Evolutionary conservation across 2,329 filamentous ascomycete species (phyloP).

Genomic region (Talaromyces rugulosus): DNA sequence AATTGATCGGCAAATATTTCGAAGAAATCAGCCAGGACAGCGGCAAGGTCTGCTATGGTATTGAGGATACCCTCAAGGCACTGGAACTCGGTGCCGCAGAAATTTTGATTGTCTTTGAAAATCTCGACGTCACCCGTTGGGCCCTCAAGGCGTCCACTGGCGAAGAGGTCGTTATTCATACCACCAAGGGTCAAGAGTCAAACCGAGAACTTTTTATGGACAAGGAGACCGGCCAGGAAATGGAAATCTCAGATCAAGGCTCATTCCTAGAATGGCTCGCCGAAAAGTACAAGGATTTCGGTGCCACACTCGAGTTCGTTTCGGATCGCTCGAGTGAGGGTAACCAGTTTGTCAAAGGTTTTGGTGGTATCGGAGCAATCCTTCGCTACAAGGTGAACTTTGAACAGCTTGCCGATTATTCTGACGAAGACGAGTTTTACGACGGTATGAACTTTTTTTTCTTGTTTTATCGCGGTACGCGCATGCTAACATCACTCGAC

Average conservation of each 20-base stretch:
- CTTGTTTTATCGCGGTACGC: slow-evolving; percentile 5
- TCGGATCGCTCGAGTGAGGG: slow-evolving; percentile 96
- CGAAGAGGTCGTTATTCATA: slow-evolving; percentile 72
- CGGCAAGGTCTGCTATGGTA: slow-evolving; percentile 94
- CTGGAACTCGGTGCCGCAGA: slow-evolving; percentile 93
- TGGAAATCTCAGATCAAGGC: slow-evolving; percentile 83
- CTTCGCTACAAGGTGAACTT: slow-evolving; percentile 99
- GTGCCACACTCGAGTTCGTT: slow-evolving; percentile 92
- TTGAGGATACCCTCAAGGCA: slow-evolving; percentile 96
- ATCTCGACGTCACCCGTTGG: slow-evolving; percentile 92
- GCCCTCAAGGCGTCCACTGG: slow-evolving; percentile 75
- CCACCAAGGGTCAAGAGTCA: slow-evolving; percentile 77
- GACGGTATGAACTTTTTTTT: slow-evolving; percentile 48
- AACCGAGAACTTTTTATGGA: slow-evolving; percentile 87
- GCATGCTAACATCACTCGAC: slow-evolving; percentile 12
- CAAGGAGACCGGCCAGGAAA: slow-evolving; percentile 92
- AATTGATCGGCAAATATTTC: slow-evolving; percentile 97
- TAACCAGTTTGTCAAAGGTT: slow-evolving; percentile 99
- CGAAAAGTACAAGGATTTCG: slow-evolving; percentile 97
- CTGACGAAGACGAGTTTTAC: slow-evolving; percentile 92
- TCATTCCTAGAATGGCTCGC: slow-evolving; percentile 99
- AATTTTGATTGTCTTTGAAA: slow-evolving; percentile 93
- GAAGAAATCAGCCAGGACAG: slow-evolving; percentile 98
- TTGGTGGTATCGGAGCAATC: slow-evolving; percentile 95
- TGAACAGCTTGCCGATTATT: slow-evolving; percentile 90